A percentile compares a stretch with the other conserved stretches of the same genome.
Conservation (phyloP, 352 stramenopile genomes). For the Phytophthora litchii region DNA sequence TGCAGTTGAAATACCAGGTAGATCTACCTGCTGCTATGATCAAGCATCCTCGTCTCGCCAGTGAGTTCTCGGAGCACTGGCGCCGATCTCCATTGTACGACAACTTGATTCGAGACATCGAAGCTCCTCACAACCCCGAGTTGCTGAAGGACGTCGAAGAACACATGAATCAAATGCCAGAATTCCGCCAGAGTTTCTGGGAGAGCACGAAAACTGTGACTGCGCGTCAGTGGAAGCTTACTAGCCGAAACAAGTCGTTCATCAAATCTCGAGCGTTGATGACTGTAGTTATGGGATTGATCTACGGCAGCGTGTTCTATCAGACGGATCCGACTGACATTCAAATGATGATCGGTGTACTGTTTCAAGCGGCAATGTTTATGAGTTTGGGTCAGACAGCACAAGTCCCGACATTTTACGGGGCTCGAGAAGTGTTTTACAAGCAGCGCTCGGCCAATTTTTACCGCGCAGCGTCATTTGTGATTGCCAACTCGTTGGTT, state of each 20-base stretch:
- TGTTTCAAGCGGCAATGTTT: constrained; percentile 86
- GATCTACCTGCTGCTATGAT: too few relatives aligned
- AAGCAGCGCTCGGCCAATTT: constrained; percentile 84
- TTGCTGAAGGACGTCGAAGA: constrained; percentile 52
- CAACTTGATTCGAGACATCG: constrained; percentile 6
- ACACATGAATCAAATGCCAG: constrained; percentile 70
- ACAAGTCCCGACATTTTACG: constrained; percentile 79
- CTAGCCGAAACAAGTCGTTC: constrained; percentile 52
- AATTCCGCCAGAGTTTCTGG: constrained; percentile 31
- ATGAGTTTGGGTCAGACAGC: constrained; percentile 74
- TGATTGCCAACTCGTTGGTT: constrained; percentile 42
- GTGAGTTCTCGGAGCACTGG: constrained; percentile 34
- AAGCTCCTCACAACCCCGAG: constrained; percentile 14
- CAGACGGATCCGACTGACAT: constrained; percentile 43
- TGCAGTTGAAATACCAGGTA: not conserved
- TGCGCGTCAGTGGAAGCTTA: constrained; percentile 41
- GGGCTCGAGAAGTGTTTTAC: constrained; percentile 72
- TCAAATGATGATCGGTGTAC: constrained; percentile 66
- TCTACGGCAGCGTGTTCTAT: constrained; percentile 57
- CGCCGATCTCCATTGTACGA: constrained; percentile 13
- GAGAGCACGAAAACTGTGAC: constrained; percentile 43
- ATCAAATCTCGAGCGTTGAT: constrained; percentile 40
- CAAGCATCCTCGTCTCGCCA: constrained; percentile 9
- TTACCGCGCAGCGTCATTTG: constrained; percentile 73
- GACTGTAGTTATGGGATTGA: constrained; percentile 49